A percentile compares a stretch with the other conserved stretches of the same genome.
Evolutionary conservation across 768 basidiomycete species (phyloP).

Genomic region (Leucogyrophana mollusca): DNA sequence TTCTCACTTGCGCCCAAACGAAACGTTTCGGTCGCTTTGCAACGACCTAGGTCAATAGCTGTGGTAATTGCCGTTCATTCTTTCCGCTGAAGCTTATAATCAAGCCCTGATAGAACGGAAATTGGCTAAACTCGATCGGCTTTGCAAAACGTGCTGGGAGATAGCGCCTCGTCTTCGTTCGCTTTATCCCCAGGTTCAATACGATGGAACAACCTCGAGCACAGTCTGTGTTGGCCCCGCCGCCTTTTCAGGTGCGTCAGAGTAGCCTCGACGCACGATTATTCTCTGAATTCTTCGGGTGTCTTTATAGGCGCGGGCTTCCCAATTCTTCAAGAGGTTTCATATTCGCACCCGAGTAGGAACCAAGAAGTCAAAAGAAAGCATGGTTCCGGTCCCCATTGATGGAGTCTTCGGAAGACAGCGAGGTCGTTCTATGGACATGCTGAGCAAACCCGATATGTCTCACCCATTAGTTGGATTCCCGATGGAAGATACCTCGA

Average conservation of each 20-base stretch:
- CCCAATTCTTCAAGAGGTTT: conserved; percentile 39
- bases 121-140: conserved; percentile 21
- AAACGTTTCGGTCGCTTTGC: not conserved
- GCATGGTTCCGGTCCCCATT: conserved; percentile 20
- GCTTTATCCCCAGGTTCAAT: conserved; percentile 13
- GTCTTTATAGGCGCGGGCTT: conserved; percentile 27
- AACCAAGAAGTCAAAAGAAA: conserved; percentile 25
- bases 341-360: conserved; percentile 34
- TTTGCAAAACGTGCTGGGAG: conserved; percentile 25
- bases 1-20: conserved; percentile 1
- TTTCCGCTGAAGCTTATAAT: not conserved
- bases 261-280: too few species aligned
- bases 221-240: conserved; percentile 20
- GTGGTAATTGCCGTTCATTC: not conserved
- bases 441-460: conserved; percentile 24
- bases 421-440: conserved; percentile 33
- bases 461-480: conserved; percentile 19
- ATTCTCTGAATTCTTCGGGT: conserved; percentile 15
- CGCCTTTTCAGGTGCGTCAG: conserved; percentile 31
- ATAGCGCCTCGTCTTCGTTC: conserved; percentile 16
- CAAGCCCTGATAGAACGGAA: conserved; percentile 9
- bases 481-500: conserved; percentile 19
- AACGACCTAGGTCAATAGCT: not conserved
- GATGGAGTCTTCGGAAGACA: conserved; percentile 18
- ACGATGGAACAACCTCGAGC: conserved; percentile 27